Evolutionary conservation across 73 alveolate genomes (phyloP).

Genomic region (Uronychia setigera): DNA sequence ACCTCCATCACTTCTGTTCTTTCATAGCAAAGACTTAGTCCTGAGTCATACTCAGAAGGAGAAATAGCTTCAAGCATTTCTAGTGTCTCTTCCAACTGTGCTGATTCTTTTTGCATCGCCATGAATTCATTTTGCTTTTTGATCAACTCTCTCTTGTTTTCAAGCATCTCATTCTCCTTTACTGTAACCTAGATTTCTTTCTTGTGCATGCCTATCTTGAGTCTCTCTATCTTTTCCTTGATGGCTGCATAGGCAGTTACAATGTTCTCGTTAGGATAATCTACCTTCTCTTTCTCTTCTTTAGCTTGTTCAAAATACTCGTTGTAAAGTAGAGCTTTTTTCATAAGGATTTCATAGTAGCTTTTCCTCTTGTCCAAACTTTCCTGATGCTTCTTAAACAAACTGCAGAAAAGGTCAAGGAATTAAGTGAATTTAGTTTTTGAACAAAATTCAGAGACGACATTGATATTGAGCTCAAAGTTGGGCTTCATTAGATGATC

Average conservation of each 20-base stretch:
- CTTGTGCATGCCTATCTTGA: conserved; percentile 13
- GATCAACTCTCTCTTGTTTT: conserved; percentile 12
- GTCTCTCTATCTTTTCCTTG: conserved; percentile 13
- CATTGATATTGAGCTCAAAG: neutral
- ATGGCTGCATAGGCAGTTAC: conserved; percentile 18
- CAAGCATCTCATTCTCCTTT: conserved; percentile 19
- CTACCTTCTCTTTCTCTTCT: conserved; percentile 10
- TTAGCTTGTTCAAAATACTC: conserved; percentile 41
- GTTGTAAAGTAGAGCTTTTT: conserved; percentile 25
- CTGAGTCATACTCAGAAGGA: conserved; percentile 15
- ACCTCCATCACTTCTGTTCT: conserved; percentile 17
- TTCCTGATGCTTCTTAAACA: conserved; percentile 18
- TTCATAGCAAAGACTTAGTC: neutral
- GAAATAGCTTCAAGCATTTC: conserved; percentile 27
- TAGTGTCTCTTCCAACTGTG: conserved; percentile 24
- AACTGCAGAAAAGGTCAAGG: conserved; percentile 32
- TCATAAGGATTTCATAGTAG: conserved; percentile 43
- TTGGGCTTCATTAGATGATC: neutral
- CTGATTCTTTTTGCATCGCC: conserved; percentile 18
- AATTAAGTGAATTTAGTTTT: conserved; percentile 25
- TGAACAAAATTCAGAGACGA: neutral
- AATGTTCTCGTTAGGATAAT: neutral
- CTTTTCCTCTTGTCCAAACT: conserved; percentile 15
- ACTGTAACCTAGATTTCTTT: conserved; percentile 3
- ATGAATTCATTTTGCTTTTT: conserved; percentile 15